Evolutionary conservation across 78 protist species (phyloP), one percentile per base, ranked within the genome.

Genomic region (Dictyostelium citrinum): DNA sequence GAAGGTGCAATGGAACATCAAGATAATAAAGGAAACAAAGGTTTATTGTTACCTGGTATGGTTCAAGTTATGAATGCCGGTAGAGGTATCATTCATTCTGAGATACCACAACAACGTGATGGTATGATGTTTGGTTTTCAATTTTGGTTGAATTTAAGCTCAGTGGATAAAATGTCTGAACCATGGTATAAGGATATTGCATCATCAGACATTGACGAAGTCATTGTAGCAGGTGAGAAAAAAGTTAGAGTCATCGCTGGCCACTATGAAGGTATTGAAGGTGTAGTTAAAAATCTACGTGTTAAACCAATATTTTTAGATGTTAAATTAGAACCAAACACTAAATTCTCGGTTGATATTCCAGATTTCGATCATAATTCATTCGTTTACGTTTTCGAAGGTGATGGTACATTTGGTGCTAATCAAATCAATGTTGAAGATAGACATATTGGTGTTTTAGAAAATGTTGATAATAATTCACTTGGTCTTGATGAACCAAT

Each of bases 1-100:
- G 90, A 61, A 11, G 98, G 98, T 14, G 8, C 31, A 17, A 58
- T 82, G 39, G 95, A 81, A 81, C 97, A 95, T 84, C 4, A 70
- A 22, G 98, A 97, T 83, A 29, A 60, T 41, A 80, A 82, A 64
- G 97, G 97, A n/a, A 85, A 96, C 78, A 35, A 29, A 31, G 97
- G 96, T n/a, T 45, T 83, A 31, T 41, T 96, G 41, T 41, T 20
- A 33, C 91, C 93, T 7, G 96, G 96, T 24, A 22, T 41, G 10
- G 84, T 91, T 12, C 98, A 97, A 71, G 96, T 97, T 97, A 96
- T 97, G 97, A 96, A 96, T 22, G 97, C 98, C 0, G 98, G 95
- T 37, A 37, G 71, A 27, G 98, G 98, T 37, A 81, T 97, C 24
- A 33, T 97, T 37, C 98, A 97, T 76, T 68, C 72, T 10, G 98